These are phyloP conservation scores for Plantago elongata DNA, from an alignment of 257 asterid genomes.

Conservation along the genomic window DNA sequence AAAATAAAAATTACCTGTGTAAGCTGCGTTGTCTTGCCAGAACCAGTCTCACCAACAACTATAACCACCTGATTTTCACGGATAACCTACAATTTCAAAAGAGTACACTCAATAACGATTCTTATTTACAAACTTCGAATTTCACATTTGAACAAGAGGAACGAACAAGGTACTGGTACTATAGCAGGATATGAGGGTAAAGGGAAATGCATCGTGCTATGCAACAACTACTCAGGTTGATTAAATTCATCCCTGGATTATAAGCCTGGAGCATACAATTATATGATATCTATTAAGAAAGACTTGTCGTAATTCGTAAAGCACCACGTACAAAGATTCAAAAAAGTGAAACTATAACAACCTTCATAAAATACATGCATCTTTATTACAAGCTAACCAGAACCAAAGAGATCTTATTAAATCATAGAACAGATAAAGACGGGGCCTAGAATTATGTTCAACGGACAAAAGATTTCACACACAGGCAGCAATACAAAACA, in stretches of 20 bases:
- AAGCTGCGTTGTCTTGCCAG: slow-evolving; percentile 94
- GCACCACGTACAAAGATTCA: no score
- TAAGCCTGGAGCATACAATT: not conserved
- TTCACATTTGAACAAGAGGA: not conserved
- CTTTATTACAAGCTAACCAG: no score
- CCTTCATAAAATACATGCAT: no score
- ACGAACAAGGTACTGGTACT: not conserved
- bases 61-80: slow-evolving; percentile 95
- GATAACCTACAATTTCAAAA: slow-evolving; percentile 50
- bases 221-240: not conserved
- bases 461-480: not conserved
- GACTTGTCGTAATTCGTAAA: no score
- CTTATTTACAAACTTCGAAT: not conserved
- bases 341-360: no score
- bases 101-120: not conserved
- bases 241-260: not conserved
- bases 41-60: slow-evolving; percentile 98
- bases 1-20: slow-evolving; percentile 55
- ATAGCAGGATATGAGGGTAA: not conserved
- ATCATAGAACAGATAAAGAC: no score
- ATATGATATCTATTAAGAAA: no score
- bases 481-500: not conserved
- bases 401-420: no score
- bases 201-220: not conserved
- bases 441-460: no score